Percentiles rank a stretch among this genome's conserved stretches.
Conservation (phyloP, 1,284 basidiomycete species). For the Inonotus hispidus region DNA sequence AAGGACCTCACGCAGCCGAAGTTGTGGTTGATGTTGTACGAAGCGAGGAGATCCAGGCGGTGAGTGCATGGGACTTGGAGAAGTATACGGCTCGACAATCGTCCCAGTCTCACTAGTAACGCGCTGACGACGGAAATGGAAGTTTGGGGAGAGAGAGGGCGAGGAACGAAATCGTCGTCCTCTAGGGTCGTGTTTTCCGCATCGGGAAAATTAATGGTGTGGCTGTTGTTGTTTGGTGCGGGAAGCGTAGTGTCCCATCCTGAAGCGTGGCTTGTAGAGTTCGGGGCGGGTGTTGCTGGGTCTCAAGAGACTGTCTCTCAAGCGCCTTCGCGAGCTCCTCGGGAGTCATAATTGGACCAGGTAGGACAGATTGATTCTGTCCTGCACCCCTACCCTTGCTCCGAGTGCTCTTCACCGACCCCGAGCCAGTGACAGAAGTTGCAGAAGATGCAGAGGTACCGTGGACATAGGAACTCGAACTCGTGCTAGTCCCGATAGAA, state of each 20-base stretch:
- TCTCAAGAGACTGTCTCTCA: background rate
- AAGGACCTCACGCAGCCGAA: constrained; percentile 5
- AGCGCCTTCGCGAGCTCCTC: constrained; percentile 11
- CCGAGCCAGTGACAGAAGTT: background rate
- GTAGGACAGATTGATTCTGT: background rate
- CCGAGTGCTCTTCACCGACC: background rate
- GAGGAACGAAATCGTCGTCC: background rate
- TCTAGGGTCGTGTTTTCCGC: background rate
- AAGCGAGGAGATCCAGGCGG: background rate
- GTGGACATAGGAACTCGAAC: background rate
- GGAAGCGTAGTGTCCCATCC: background rate
- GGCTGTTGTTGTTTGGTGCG: background rate
- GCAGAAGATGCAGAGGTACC: background rate
- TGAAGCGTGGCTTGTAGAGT: background rate
- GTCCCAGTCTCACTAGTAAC: background rate
- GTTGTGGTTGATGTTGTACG: background rate
- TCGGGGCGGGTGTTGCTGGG: background rate
- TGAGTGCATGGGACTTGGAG: background rate
- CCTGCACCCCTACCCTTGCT: background rate
- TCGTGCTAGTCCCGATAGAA: background rate
- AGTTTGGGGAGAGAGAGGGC: constrained; percentile 13
- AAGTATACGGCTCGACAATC: background rate
- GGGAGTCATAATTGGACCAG: constrained; percentile 7
- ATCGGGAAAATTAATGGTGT: background rate
- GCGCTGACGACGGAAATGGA: constrained; percentile 4